These are phyloP conservation scores for Sporothrix phasma DNA, from an alignment of 2,329 filamentous ascomycete species.

Conservation along the genomic window DNA sequence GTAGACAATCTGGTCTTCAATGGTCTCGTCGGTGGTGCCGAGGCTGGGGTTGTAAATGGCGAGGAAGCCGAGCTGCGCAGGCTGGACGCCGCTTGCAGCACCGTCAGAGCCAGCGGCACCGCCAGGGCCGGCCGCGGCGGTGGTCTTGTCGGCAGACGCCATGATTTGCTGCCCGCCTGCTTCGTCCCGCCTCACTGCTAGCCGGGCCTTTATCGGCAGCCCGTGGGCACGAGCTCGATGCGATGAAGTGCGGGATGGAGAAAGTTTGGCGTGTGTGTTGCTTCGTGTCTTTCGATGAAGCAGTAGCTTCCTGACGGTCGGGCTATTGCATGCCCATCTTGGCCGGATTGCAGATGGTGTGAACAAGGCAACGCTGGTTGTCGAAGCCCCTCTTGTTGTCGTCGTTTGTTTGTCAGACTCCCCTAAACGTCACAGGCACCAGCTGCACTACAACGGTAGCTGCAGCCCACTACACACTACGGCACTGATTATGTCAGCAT, in stretches of 20 bases:
- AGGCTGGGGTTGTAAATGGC: conserved; percentile 81
- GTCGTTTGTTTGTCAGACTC: not conserved
- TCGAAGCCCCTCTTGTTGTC: not conserved
- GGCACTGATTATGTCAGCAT: not conserved
- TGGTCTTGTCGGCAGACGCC: not conserved
- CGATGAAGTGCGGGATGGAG: not conserved
- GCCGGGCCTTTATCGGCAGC: not conserved
- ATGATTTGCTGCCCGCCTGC: not conserved
- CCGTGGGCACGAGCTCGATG: not conserved
- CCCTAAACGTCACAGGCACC: not conserved
- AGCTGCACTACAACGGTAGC: not conserved
- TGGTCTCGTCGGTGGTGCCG: conserved; percentile 52
- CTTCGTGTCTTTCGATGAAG: not conserved
- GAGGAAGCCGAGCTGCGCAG: conserved; percentile 81
- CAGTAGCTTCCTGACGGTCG: not conserved
- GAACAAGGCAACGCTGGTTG: not conserved
- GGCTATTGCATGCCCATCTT: not conserved
- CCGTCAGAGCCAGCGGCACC: conserved; percentile 28
- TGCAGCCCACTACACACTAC: not conserved
- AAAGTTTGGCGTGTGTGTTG: not conserved
- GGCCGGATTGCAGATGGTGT: not conserved
- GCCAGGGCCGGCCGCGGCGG: conserved; percentile 12
- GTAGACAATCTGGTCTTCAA: conserved; percentile 82
- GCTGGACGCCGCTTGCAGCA: conserved; percentile 37
- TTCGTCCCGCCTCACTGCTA: not conserved